These are phyloP conservation scores for Lagenaria siceraria DNA, from an alignment of 306 rosid genomes.

Conservation along the genomic window DNA sequence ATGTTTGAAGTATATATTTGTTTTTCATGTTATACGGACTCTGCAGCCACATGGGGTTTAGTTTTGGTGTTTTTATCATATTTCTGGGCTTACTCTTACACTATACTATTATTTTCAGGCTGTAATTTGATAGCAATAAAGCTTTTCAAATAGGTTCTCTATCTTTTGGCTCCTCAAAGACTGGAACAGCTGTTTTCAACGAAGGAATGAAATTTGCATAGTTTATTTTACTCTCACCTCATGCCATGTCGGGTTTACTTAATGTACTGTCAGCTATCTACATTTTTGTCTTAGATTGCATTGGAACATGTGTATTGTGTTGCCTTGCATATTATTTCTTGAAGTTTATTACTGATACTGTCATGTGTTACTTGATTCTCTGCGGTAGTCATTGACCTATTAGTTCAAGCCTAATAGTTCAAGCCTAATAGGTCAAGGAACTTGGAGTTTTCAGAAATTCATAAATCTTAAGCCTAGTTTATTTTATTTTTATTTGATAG, in stretches of 20 bases:
- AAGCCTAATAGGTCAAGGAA: not conserved
- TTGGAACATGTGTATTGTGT: not conserved
- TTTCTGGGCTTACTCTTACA: conserved; percentile 7
- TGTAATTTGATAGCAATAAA: conserved; percentile 13
- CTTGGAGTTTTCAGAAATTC: not conserved
- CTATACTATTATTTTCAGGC: conserved; percentile 35
- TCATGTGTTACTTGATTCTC: not conserved
- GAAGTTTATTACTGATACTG: not conserved
- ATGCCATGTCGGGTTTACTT: conserved; percentile 46
- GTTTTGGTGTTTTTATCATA: not conserved
- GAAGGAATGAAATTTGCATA: conserved; percentile 24
- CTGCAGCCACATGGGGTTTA: not conserved
- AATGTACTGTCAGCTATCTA: conserved; percentile 24
- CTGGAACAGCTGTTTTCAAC: conserved; percentile 2
- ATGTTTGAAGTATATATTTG: no score
- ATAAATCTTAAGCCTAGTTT: no score
- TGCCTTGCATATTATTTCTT: not conserved
- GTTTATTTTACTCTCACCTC: conserved; percentile 22
- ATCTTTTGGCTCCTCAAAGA: conserved; percentile 9
- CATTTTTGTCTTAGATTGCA: not conserved
- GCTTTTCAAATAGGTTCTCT: conserved; percentile 20
- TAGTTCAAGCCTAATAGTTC: no score
- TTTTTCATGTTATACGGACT: not conserved
- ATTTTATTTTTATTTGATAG: no score
- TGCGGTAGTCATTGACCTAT: not conserved